Evolutionary conservation across 2,329 filamentous ascomycete genomes (phyloP).

Genomic region (Verticillium isaacii): DNA sequence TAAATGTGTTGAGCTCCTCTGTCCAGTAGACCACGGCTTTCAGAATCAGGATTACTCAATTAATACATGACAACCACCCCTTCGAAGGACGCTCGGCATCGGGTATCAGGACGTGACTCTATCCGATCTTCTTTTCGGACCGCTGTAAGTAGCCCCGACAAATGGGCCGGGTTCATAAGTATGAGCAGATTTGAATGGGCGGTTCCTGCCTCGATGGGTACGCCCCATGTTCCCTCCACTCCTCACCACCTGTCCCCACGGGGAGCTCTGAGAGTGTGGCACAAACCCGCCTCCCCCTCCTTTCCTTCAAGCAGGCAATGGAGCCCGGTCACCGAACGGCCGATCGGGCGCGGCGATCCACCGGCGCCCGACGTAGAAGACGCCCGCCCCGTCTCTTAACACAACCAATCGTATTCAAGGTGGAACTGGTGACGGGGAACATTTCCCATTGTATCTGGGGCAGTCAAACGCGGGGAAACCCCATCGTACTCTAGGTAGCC

Average conservation of each 20-base stretch:
- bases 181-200: no score
- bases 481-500: not conserved
- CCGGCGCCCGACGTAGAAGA: constrained; percentile 2
- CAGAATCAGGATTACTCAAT: constrained; percentile 1
- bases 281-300: constrained; percentile 1
- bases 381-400: not conserved
- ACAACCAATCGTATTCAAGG: no score
- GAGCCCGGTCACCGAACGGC: constrained; percentile 1
- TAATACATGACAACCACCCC: constrained; percentile 1
- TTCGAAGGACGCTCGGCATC: constrained; percentile 1
- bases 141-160: constrained; percentile 2
- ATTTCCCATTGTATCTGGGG: no score
- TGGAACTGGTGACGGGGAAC: no score
- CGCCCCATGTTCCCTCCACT: no score
- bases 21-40: constrained; percentile 1
- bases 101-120: constrained; percentile 2
- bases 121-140: constrained; percentile 1
- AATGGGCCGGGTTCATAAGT: constrained; percentile 1
- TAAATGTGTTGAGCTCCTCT: constrained; percentile 1
- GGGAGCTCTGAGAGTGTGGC: not conserved
- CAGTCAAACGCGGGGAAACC: not conserved
- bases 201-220: no score
- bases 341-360: constrained; percentile 1
- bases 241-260: no score
- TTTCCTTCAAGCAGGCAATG: constrained; percentile 1